Base-by-base conservation (phyloP, 495 filamentous ascomycete genomes). In the Lepidopterella palustris region DNA sequence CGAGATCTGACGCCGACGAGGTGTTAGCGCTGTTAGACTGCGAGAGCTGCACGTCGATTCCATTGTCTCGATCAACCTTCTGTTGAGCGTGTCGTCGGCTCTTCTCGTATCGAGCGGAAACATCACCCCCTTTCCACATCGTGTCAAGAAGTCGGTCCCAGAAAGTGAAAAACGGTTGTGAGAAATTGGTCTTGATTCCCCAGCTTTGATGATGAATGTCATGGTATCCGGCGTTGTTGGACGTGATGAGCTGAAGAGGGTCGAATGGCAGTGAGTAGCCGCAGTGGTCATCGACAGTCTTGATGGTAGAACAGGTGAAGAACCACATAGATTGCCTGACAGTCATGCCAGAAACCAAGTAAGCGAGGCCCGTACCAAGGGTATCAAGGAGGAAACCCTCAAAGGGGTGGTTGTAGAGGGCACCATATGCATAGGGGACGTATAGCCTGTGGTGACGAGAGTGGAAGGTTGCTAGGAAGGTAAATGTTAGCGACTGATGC, bases 161-260 rank as follows among this genome's bases (percentile, higher is more conserved):
- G 72, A 90, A 87, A 48, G 86, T 92, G 74, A 91, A 89, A 76
- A 89, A 92, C 0, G 89, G 89, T 70, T 93, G 89, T 0, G 85
- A 87, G 69, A 82, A 84, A 59, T 84, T 84, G 11, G 77, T 79
- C 73, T 93, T 97, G 77, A 98, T 96, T 49, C 93, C 93, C 93
- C 92, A 98, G 76, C 89, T 95, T 76, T 98, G 93, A 74, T 98
- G 93, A 72, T 98, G 93, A 53, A 98, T 89, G 71, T 98, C 93
- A 72, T 98, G 93, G 73, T 95, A 98, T 21, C 83, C 85, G 20
- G 93, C 89, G 64, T 97, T 96, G 77, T 98, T 96, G 68, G 87
- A 85, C 32, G 89, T 95, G 28, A 96, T 75, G 68, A 84, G 85
- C 78, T 97, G 92, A 61, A 97, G 78, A 20, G 93, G 93, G 72